These are phyloP conservation scores for Phytophthora fragariaefolia DNA, from an alignment of 352 stramenopile genomes.

Conservation along the genomic window DNA sequence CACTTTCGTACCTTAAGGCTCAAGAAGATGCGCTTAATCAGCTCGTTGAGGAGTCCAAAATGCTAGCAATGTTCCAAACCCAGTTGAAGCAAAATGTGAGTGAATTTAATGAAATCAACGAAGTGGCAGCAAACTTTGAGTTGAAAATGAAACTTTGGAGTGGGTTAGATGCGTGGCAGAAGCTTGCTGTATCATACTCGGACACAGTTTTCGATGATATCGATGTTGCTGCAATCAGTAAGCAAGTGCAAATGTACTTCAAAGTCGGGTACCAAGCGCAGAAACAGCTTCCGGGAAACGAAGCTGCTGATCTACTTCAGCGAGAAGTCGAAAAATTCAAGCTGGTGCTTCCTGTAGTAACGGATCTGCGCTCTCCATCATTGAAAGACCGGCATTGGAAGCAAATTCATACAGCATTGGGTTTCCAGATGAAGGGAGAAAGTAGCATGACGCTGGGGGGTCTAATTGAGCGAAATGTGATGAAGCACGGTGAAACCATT, in stretches of 20 bases:
- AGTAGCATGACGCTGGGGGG: constrained; percentile 81
- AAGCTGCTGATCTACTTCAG: constrained; percentile 83
- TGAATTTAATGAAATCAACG: constrained; percentile 91
- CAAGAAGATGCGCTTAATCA: constrained; percentile 78
- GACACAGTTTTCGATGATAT: constrained; percentile 89
- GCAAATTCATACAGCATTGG: constrained; percentile 78
- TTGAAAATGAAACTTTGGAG: constrained; percentile 94
- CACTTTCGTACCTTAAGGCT: constrained; percentile 72
- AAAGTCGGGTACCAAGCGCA: constrained; percentile 89
- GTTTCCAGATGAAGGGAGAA: constrained; percentile 90
- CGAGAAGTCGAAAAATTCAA: constrained; percentile 92
- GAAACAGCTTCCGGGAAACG: constrained; percentile 89
- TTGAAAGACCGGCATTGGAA: constrained; percentile 83
- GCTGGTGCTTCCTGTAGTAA: constrained; percentile 80
- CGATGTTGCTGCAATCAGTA: constrained; percentile 88
- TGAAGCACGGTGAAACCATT: constrained; percentile 89
- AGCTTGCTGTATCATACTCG: constrained; percentile 77
- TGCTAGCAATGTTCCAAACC: constrained; percentile 88
- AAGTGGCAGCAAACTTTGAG: constrained; percentile 85
- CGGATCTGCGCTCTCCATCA: constrained; percentile 66
- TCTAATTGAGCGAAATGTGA: constrained; percentile 90
- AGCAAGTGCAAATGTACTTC: constrained; percentile 90
- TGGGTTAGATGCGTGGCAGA: constrained; percentile 85
- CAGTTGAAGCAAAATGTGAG: constrained; percentile 88
- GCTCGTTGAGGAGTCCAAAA: constrained; percentile 85